Conservation (phyloP, 768 basidiomycete genomes). For the Termitomyces sp. region DNA sequence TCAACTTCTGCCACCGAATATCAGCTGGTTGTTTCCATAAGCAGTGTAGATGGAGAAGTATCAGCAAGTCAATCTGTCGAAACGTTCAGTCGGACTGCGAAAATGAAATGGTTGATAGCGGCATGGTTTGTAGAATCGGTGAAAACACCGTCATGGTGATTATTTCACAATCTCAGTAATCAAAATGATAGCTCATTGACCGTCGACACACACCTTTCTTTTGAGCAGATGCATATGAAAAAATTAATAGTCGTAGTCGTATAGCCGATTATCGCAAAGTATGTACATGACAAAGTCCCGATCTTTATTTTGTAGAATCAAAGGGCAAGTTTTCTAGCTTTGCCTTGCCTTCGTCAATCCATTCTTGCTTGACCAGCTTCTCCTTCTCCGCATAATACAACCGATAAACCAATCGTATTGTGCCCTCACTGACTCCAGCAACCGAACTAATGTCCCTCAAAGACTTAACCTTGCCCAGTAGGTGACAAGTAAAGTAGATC, state of each 20-base stretch:
- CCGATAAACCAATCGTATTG: constrained; percentile 87
- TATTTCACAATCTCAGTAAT: background rate
- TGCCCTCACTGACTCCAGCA: constrained; percentile 93
- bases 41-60: too few species aligned
- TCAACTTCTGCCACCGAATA: too few species aligned
- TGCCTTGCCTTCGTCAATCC: constrained; percentile 78
- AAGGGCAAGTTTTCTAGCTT: constrained; percentile 39
- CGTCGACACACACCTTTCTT: background rate
- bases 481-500: constrained; percentile 86
- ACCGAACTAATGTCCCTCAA: constrained; percentile 85
- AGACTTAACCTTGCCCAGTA: constrained; percentile 71
- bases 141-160: too few species aligned
- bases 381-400: constrained; percentile 70
- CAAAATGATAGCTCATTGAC: background rate
- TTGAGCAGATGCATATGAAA: background rate
- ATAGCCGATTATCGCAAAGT: background rate
- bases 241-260: too few species aligned
- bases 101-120: background rate
- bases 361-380: constrained; percentile 79
- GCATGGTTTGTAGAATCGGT: background rate
- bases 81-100: too few species aligned
- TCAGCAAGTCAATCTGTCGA: too few species aligned
- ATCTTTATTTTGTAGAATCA: constrained; percentile 31
- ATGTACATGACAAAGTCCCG: background rate
- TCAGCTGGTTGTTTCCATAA: too few species aligned